Evolutionary conservation across 768 basidiomycete genomes (phyloP).

Genomic region (Phylloporus scabripes): DNA sequence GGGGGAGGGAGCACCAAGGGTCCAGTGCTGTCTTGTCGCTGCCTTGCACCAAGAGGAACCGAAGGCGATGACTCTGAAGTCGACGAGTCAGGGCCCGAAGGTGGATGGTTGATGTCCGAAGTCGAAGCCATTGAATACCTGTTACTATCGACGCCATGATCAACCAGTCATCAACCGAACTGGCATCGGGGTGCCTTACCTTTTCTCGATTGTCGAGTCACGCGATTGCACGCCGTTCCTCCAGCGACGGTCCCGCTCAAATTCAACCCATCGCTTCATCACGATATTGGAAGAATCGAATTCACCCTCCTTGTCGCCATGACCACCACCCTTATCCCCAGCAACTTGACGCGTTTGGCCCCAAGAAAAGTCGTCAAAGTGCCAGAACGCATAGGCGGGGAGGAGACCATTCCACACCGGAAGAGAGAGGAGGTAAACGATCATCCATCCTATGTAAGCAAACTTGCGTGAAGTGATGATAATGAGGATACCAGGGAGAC

Average conservation of each 20-base stretch:
- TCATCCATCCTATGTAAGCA: slow-evolving; percentile 96
- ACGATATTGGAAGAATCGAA: slow-evolving; percentile 96
- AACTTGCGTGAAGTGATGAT: slow-evolving; percentile 93
- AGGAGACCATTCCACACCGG: slow-evolving; percentile 97
- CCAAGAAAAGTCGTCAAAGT: slow-evolving; percentile 98
- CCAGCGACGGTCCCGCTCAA: slow-evolving; percentile 93
- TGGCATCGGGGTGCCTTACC: slow-evolving; percentile 38
- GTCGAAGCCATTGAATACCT: slow-evolving; percentile 78
- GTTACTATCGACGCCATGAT: slow-evolving; percentile 34
- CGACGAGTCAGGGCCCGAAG: slow-evolving; percentile 49
- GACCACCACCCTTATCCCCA: slow-evolving; percentile 65
- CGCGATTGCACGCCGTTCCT: slow-evolving; percentile 80
- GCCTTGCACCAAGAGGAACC: slow-evolving; percentile 38
- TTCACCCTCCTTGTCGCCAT: slow-evolving; percentile 94
- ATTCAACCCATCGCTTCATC: slow-evolving; percentile 99
- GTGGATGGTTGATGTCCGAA: slow-evolving; percentile 61
- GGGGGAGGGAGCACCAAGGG: slow-evolving; percentile 73
- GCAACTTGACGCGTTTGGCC: slow-evolving; percentile 85
- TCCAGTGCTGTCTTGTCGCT: slow-evolving; percentile 63
- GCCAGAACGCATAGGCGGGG: slow-evolving; percentile 97
- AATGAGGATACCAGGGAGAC: slow-evolving; percentile 92
- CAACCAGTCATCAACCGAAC: slow-evolving; percentile 7
- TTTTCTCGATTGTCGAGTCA: slow-evolving; percentile 67
- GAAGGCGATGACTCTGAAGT: slow-evolving; percentile 53
- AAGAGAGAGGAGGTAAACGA: slow-evolving; percentile 85